Conservation (phyloP, 225 moss, liverwort and hornwort species). For the Marchantia paleacea region DNA sequence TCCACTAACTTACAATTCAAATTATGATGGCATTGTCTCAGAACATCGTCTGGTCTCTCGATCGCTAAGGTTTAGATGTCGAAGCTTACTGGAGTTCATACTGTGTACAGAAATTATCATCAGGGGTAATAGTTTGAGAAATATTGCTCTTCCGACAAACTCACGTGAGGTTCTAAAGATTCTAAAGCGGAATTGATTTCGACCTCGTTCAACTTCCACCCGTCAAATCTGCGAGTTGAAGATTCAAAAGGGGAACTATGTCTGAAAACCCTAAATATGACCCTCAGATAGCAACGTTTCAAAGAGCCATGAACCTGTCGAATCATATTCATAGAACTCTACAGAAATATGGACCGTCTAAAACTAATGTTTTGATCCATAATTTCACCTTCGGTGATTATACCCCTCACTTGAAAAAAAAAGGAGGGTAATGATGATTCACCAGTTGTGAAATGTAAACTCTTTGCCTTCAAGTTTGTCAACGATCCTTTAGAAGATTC, state of each 20-base stretch:
- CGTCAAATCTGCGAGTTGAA: neutral
- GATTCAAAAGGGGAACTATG: neutral
- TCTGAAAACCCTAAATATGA: neutral
- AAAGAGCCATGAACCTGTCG: neutral
- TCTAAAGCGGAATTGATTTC: neutral
- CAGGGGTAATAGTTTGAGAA: neutral
- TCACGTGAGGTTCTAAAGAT: slow-evolving; percentile 3
- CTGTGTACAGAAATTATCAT: slow-evolving; percentile 4
- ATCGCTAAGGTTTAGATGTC: neutral
- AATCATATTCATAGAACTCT: neutral
- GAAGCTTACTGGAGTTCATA: neutral
- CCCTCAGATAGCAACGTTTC: neutral
- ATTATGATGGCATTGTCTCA: neutral
- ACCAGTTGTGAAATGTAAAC: neutral
- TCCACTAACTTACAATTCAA: slow-evolving; percentile 15
- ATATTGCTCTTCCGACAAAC: slow-evolving; percentile 1
- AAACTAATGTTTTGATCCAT: slow-evolving; percentile 1
- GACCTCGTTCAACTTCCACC: neutral
- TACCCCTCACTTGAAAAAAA: neutral
- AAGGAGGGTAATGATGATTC: neutral
- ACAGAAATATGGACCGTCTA: neutral
- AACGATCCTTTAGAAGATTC: neutral
- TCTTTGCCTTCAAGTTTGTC: neutral
- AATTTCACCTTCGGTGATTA: slow-evolving; percentile 5
- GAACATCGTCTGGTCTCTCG: neutral